These are phyloP conservation scores for Lactarius pseudohatsudake DNA, from an alignment of 768 basidiomycete genomes.

Conservation along the genomic window DNA sequence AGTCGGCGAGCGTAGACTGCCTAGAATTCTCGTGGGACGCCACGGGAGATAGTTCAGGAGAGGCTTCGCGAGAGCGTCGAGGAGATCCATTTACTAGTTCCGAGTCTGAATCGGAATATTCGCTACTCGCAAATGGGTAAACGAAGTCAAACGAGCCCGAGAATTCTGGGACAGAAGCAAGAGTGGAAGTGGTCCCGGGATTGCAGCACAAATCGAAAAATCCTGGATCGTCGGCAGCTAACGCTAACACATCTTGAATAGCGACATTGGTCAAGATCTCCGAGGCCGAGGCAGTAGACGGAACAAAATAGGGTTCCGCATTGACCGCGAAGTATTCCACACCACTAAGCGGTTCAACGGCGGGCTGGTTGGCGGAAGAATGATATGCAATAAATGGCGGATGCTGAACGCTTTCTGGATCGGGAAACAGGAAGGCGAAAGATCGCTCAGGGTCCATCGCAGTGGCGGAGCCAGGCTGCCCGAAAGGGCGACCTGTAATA, in stretches of 20 bases:
- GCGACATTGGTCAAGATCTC: slow-evolving; percentile 20
- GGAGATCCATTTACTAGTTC: background rate
- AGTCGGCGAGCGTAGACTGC: background rate
- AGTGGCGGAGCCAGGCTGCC: background rate
- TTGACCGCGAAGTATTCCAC: slow-evolving; percentile 1
- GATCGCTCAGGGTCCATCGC: background rate
- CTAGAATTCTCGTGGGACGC: background rate
- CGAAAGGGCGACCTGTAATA: background rate
- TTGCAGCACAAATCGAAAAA: background rate
- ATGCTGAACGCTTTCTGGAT: background rate
- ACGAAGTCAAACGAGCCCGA: slow-evolving; percentile 9
- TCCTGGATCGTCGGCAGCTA: background rate
- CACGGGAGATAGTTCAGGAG: background rate
- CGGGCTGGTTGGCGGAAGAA: background rate
- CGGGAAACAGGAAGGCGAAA: background rate
- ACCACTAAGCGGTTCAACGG: background rate
- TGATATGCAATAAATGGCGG: background rate
- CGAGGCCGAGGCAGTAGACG: slow-evolving; percentile 19
- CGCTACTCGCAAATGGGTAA: slow-evolving; percentile 1
- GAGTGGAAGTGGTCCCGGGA: background rate
- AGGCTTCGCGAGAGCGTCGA: background rate
- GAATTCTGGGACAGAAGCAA: slow-evolving; percentile 6
- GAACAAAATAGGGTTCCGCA: slow-evolving; percentile 18
- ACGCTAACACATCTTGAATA: slow-evolving; percentile 19
- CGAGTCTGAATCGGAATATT: background rate